A percentile compares a stretch with the other conserved stretches of the same genome.
Evolutionary conservation across 2,329 filamentous ascomycete genomes (phyloP).

Genomic region (Fusarium buxicola): DNA sequence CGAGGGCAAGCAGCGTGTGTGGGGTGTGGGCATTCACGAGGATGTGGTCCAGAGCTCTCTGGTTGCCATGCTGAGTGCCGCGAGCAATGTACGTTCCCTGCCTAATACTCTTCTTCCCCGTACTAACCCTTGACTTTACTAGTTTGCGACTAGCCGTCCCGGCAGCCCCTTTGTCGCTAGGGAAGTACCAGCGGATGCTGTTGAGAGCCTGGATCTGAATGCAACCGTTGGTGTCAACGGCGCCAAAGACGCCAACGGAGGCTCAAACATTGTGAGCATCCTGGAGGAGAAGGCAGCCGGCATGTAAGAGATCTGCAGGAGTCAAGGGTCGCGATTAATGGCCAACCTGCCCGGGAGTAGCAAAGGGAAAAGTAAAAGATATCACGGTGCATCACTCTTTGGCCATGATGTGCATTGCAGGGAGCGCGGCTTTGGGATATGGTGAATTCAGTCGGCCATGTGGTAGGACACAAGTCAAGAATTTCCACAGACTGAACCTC

Average conservation of each 20-base stretch:
- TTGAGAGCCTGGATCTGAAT: slow-evolving; percentile 26
- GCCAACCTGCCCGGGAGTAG: neutral
- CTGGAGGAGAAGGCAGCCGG: slow-evolving; percentile 39
- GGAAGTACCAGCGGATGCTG: slow-evolving; percentile 55
- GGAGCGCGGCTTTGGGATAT: slow-evolving; percentile 11
- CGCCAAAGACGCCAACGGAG: slow-evolving; percentile 7
- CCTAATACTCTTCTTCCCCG: neutral
- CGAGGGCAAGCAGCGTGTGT: slow-evolving; percentile 77
- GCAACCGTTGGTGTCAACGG: slow-evolving; percentile 18
- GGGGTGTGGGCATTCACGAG: slow-evolving; percentile 92
- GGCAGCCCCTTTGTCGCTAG: slow-evolving; percentile 71
- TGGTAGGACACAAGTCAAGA: slow-evolving; percentile 14
- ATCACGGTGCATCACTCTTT: slow-evolving; percentile 7
- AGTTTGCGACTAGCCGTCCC: slow-evolving; percentile 80
- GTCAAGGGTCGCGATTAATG: neutral
- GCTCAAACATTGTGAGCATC: slow-evolving; percentile 29
- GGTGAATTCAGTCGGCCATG: neutral
- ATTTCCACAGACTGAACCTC: slow-evolving; percentile 35
- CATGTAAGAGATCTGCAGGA: slow-evolving; percentile 24
- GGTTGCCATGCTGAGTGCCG: slow-evolving; percentile 85
- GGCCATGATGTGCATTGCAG: slow-evolving; percentile 24
- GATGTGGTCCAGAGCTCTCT: slow-evolving; percentile 89
- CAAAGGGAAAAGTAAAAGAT: neutral
- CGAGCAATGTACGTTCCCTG: slow-evolving; percentile 78
- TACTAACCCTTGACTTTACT: slow-evolving; percentile 22